A percentile compares a stretch with the other conserved stretches of the same genome.
phyloP scores from a whole-genome alignment of 1,284 basidiomycete genomes.

The Naganishia sp. region DNA sequence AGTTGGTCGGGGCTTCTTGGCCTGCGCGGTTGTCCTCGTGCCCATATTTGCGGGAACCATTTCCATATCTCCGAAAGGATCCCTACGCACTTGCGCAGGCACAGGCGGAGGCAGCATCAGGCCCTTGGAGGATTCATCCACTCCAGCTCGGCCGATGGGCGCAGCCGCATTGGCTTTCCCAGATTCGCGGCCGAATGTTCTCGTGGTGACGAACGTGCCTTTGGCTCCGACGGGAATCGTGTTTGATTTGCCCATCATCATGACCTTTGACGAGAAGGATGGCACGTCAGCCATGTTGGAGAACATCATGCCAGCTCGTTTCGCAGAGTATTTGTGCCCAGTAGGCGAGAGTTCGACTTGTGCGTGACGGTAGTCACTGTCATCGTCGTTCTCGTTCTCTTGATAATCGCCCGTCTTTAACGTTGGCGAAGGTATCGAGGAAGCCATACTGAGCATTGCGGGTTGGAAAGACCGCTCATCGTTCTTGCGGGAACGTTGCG shows the following conservation, averaged over 20 bases:
- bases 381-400: slow-evolving; percentile 31
- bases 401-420: slow-evolving; percentile 3
- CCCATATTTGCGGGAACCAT: slow-evolving; percentile 15
- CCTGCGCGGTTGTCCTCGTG: slow-evolving; percentile 1
- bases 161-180: slow-evolving; percentile 18
- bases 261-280: slow-evolving; percentile 8
- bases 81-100: slow-evolving; percentile 4
- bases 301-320: slow-evolving; percentile 24
- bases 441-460: slow-evolving; percentile 29
- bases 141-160: background rate
- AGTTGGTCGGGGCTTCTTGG: slow-evolving; percentile 18
- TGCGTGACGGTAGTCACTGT: slow-evolving; percentile 25
- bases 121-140: background rate
- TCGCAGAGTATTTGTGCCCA: slow-evolving; percentile 24
- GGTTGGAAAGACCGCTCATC: slow-evolving; percentile 18
- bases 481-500: slow-evolving; percentile 27
- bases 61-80: slow-evolving; percentile 13
- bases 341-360: slow-evolving; percentile 31
- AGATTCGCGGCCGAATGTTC: slow-evolving; percentile 27
- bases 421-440: slow-evolving; percentile 21
- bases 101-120: slow-evolving; percentile 13
- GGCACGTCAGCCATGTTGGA: slow-evolving; percentile 12
- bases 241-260: slow-evolving; percentile 14
- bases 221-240: slow-evolving; percentile 5
- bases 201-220: background rate